phyloP scores from a whole-genome alignment of 2,329 filamentous ascomycete species.

The Didymella keratinophila region DNA sequence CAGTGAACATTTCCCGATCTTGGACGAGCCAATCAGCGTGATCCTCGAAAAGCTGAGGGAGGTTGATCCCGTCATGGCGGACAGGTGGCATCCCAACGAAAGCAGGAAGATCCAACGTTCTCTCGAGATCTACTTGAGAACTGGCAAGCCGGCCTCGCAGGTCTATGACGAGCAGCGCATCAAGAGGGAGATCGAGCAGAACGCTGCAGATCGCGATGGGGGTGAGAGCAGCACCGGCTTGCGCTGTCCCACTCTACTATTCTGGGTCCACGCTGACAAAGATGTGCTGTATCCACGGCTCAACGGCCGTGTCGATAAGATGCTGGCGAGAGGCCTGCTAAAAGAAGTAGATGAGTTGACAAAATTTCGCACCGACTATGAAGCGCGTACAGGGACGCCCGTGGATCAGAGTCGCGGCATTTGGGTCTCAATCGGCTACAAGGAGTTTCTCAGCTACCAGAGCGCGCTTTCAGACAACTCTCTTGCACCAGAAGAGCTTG shows the following conservation, averaged over 20 bases:
- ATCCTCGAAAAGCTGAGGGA: slow-evolving; percentile 77
- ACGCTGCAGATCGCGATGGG: background rate
- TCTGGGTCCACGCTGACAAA: slow-evolving; percentile 85
- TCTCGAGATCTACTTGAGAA: slow-evolving; percentile 86
- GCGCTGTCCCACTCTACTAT: slow-evolving; percentile 70
- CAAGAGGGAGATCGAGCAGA: slow-evolving; percentile 43
- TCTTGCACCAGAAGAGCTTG: slow-evolving; percentile 54
- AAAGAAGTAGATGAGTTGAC: slow-evolving; percentile 66
- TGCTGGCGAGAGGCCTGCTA: slow-evolving; percentile 74
- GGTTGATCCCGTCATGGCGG: slow-evolving; percentile 89
- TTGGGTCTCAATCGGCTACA: slow-evolving; percentile 97
- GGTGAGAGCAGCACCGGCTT: slow-evolving; percentile 36
- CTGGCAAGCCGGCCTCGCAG: slow-evolving; percentile 81
- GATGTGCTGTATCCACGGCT: slow-evolving; percentile 74
- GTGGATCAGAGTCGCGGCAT: slow-evolving; percentile 84
- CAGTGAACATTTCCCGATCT: slow-evolving; percentile 66
- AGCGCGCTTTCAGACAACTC: slow-evolving; percentile 37
- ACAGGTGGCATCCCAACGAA: slow-evolving; percentile 93
- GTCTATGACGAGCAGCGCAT: slow-evolving; percentile 79
- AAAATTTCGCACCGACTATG: slow-evolving; percentile 55
- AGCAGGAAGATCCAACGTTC: slow-evolving; percentile 87
- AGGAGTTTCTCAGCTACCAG: slow-evolving; percentile 82
- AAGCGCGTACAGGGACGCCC: slow-evolving; percentile 56
- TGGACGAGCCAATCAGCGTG: slow-evolving; percentile 73
- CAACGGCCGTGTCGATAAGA: slow-evolving; percentile 80